Percentiles rank a stretch among this genome's conserved stretches.
phyloP scores from a whole-genome alignment of 139 green algal genomes.

The Zygnema circumcarinatum region DNA sequence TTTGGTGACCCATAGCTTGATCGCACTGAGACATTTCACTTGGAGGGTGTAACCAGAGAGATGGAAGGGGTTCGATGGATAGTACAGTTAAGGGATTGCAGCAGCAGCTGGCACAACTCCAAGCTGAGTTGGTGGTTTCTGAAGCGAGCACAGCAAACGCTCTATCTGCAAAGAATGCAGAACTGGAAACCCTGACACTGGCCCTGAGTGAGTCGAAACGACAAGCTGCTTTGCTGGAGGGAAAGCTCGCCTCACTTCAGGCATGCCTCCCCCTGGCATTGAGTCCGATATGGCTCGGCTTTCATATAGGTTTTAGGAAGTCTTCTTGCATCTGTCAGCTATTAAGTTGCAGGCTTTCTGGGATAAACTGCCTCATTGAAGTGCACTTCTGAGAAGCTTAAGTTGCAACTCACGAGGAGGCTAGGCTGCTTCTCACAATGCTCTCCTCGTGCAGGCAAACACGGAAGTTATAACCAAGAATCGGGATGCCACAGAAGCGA shows the following conservation, averaged over 20 bases:
- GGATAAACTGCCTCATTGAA: too few species aligned
- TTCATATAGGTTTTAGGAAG: neutral
- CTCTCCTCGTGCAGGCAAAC: conserved; percentile 40
- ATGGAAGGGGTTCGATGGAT: conserved; percentile 45
- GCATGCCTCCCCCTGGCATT: conserved; percentile 15
- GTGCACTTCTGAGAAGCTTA: too few species aligned
- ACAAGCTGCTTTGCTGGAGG: conserved; percentile 36
- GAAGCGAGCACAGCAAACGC: conserved; percentile 21
- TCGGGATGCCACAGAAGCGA: conserved; percentile 34
- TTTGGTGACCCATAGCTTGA: too few species aligned
- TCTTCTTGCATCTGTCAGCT: conserved; percentile 6
- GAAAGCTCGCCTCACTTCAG: conserved; percentile 1
- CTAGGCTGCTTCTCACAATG: too few species aligned
- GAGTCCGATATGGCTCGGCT: neutral
- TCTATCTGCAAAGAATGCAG: conserved; percentile 29
- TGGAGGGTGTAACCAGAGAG: conserved; percentile 22
- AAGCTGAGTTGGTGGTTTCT: neutral
- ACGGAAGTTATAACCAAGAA: conserved; percentile 25
- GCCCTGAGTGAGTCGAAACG: conserved; percentile 28
- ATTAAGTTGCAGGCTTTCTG: conserved; percentile 3
- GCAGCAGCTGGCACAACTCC: conserved; percentile 33
- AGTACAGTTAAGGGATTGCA: conserved; percentile 16
- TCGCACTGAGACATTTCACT: neutral
- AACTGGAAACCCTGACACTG: conserved; percentile 22
- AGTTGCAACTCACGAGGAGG: too few species aligned